Conservation (phyloP, 192 early-diverging fungal genomes). For the Entomortierella lignicola region DNA sequence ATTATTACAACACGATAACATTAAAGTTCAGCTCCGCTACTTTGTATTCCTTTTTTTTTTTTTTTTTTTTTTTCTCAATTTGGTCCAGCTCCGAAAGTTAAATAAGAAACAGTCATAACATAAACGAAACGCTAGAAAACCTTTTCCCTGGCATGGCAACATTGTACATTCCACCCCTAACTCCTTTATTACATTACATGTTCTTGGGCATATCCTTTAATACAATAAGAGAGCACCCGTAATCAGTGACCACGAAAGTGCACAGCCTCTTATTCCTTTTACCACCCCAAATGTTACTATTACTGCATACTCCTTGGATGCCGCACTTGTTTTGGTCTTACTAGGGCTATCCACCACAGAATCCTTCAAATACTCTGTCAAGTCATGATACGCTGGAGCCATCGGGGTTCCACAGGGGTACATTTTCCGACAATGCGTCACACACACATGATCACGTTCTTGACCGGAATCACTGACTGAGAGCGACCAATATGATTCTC, state of each 20-base stretch:
- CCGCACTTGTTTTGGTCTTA: no score
- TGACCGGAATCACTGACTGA: neutral
- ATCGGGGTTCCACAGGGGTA: slow-evolving; percentile 12
- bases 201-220: no score
- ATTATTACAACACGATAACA: no score
- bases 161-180: no score
- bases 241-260: no score
- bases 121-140: neutral
- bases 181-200: no score
- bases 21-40: no score
- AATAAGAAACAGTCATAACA: neutral
- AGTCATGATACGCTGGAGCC: slow-evolving; percentile 11
- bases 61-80: neutral
- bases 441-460: slow-evolving; percentile 1
- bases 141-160: neutral
- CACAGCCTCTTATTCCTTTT: no score
- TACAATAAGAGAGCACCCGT: no score
- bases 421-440: neutral
- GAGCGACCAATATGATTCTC: neutral
- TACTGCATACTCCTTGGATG: neutral
- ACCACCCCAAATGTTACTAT: neutral
- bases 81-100: neutral
- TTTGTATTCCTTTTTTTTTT: no score
- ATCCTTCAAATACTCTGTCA: slow-evolving; percentile 4
- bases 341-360: neutral